Base-by-base conservation (phyloP, 2,329 filamentous ascomycete genomes). In the Arthrobotrys iridis region DNA sequence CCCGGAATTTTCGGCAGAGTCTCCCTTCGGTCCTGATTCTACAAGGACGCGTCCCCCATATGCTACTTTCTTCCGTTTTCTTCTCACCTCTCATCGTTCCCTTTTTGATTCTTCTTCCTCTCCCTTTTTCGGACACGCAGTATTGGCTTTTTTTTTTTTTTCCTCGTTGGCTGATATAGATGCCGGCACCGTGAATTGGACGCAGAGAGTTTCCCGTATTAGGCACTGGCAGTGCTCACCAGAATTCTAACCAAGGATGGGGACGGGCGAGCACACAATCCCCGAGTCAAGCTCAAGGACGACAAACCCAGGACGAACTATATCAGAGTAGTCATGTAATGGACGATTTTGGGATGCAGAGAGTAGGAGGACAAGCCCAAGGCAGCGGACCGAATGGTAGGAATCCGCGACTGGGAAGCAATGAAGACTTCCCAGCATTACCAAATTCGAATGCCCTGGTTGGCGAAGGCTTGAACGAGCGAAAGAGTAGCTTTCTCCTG, bases 201-300 rank as follows among this genome's bases (percentile, higher is more conserved):
- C 57, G 48, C 40, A 75, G 71, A 55, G 71, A 75, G 48, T 75
- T 75, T 59, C 71, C 71, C 20, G 71, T 75, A 64, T 20, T 75
- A 75, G 71, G 71, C 57, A 75, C 71, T 18, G 71, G 71, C 8
- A 59, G 71, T 75, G 71, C 71, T 43, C 71, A 75, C 46, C 71
- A 75, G 58, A 75, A 59, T 64, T 59, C 71, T 22, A 75, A 68
- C 57, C 71, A 75, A 68, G 71, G 71, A 40, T 75, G 71, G 71
- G 71, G 71, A 43, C 63, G 71, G 20, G 63, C 71, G 20, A 75
- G 46, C 33, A 75, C 71, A 0, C 71, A 75, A 28, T 75, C 71
- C 24, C 71, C 71, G 22, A 75, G 71, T 15, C 71, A 75, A 40
- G 63, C 13, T 11, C 71, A 68, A 59, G 71, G 55, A 45, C 71